Percentiles rank a stretch among this genome's conserved stretches.
Conservation (phyloP, 805 yeast genomes). For the Alloascoidea africana region DNA sequence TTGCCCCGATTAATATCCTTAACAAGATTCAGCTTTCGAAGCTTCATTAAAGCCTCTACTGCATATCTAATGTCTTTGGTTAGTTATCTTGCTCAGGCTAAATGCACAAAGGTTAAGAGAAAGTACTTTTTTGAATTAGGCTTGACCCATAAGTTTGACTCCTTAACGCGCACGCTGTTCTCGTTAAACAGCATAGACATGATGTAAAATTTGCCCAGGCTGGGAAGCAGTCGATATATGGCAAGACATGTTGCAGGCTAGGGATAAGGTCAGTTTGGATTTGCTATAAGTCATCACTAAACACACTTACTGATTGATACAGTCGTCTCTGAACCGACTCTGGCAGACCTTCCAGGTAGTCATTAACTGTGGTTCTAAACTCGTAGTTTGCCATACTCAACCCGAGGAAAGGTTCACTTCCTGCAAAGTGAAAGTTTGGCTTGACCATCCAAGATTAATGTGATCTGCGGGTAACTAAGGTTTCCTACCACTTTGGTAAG, state of each 20-base stretch:
- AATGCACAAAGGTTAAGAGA: not conserved
- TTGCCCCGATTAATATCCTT: constrained; percentile 34
- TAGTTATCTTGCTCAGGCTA: constrained; percentile 8
- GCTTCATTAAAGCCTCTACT: constrained; percentile 64
- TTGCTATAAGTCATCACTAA: not conserved
- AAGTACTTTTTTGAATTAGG: constrained; percentile 29
- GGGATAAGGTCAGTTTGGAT: constrained; percentile 8
- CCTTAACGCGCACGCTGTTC: constrained; percentile 48
- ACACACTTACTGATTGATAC: constrained; percentile 37
- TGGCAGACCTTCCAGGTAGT: constrained; percentile 81
- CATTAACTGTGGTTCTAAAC: constrained; percentile 41
- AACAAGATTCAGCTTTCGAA: constrained; percentile 62
- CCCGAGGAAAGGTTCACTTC: constrained; percentile 1
- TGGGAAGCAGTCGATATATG: constrained; percentile 77
- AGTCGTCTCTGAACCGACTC: constrained; percentile 71
- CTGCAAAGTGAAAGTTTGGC: too few species aligned
- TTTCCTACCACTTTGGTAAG: too few species aligned
- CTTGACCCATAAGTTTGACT: constrained; percentile 65
- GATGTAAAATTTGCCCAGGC: constrained; percentile 76
- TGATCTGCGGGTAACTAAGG: too few species aligned
- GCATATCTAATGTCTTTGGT: constrained; percentile 30
- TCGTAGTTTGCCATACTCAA: constrained; percentile 9
- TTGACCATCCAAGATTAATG: too few species aligned
- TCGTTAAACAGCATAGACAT: constrained; percentile 80
- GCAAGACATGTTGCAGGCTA: constrained; percentile 88